Evolutionary conservation across 495 filamentous ascomycete species (phyloP).

Genomic region (Penicillium maclennaniae): DNA sequence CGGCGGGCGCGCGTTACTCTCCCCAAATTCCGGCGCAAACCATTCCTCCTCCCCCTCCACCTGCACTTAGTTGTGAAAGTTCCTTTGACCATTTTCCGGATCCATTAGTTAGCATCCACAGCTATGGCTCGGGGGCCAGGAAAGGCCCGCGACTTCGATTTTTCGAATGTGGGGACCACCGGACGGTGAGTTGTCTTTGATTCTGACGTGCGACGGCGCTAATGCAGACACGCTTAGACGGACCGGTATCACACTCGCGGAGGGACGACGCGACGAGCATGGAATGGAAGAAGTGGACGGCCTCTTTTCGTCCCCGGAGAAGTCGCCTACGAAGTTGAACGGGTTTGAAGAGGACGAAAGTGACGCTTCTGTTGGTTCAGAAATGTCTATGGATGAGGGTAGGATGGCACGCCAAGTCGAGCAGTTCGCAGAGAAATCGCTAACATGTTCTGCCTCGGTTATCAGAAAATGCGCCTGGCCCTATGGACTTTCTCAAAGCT

Average conservation of each 20-base stretch:
- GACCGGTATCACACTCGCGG: slow-evolving; percentile 79
- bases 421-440: neutral
- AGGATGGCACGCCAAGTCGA: neutral
- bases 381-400: slow-evolving; percentile 51
- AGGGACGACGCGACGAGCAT: slow-evolving; percentile 84
- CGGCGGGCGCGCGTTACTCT: slow-evolving; percentile 29
- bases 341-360: slow-evolving; percentile 26
- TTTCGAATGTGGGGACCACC: slow-evolving; percentile 58
- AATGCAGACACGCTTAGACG: slow-evolving; percentile 44
- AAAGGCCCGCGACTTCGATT: slow-evolving; percentile 57
- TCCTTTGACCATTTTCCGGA: neutral
- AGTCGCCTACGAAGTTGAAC: slow-evolving; percentile 46
- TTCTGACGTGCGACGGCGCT: slow-evolving; percentile 8
- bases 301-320: slow-evolving; percentile 85
- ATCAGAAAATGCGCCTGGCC: slow-evolving; percentile 39
- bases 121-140: slow-evolving; percentile 44
- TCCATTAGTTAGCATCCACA: neutral
- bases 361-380: slow-evolving; percentile 37
- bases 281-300: slow-evolving; percentile 82
- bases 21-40: slow-evolving; percentile 27
- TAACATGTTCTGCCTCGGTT: slow-evolving; percentile 8
- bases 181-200: slow-evolving; percentile 50
- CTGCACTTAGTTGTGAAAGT: slow-evolving; percentile 1
- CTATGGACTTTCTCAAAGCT: slow-evolving; percentile 40
- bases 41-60: slow-evolving; percentile 27